Base-by-base conservation (phyloP, 2,329 filamentous ascomycete genomes). In the Albophoma yamanashiensis region DNA sequence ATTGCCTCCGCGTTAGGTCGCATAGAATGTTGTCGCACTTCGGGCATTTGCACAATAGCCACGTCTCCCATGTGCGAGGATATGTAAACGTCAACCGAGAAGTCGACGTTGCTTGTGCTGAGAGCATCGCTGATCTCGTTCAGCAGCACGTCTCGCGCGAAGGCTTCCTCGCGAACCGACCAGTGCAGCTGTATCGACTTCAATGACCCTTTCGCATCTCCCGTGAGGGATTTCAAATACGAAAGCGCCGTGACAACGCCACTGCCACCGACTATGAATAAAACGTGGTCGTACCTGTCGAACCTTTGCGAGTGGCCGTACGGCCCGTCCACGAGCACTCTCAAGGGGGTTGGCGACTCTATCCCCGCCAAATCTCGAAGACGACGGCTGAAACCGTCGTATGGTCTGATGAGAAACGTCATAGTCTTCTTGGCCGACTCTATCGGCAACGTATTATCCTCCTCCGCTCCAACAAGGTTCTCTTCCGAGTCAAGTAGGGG, bases 181-280 rank as follows among this genome's bases (percentile, higher is more conserved):
- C 77, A 79, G 62, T 78, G 68, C 4, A 79, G 68, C 17, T 69
- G 70, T 0, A 77, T 64, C 0, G 67, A 66, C 27, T 62, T 64
- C 0, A 53, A 15, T 0, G 67, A 65, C 1, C 59, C 58, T 4
- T 61, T 60, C 0, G 58, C 50, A 5, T 60, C 34, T 4, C 57
- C 62, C 1, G 68, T 63, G 8, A 78, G 67, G 0, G 59, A 55
- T 0, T 66, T 62, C 2, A 78, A 63, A 59, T 79, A 76, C 1
- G 76, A 74, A 0, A 79, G 63, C 0, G 77, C 70, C 0, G 76
- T 71, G 20, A 76, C 77, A 17, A 80, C 73, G 0, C 78, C 78
- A 55, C 75, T 79, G 0, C 78, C 78, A 0, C 78, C 78, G 0
- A 75, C 75, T 5, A 80, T 65, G 60, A 79, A 79, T 0, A 79